A percentile compares a stretch with the other conserved stretches of the same genome.
These are phyloP conservation scores for Jackrogersella minutella DNA, from an alignment of 495 filamentous ascomycete species.

Conservation along the genomic window DNA sequence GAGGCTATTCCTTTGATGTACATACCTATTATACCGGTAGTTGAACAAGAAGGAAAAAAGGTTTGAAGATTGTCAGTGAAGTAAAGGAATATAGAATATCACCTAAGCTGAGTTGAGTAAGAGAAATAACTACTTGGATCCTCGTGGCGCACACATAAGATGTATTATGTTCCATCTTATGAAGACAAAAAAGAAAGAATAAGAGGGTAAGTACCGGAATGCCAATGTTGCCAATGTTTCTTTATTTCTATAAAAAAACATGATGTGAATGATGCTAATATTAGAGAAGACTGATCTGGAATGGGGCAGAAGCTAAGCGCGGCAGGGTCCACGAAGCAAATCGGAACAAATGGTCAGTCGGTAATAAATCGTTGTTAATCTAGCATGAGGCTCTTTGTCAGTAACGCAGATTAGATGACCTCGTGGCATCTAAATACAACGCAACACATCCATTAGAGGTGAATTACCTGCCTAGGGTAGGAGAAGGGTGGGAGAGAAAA, in stretches of 20 bases:
- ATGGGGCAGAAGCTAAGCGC: background rate
- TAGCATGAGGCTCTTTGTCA: slow-evolving; percentile 41
- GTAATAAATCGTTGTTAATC: slow-evolving; percentile 39
- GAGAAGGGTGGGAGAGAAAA: slow-evolving; percentile 5
- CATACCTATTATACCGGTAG: background rate
- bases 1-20: slow-evolving; percentile 21
- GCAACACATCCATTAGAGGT: slow-evolving; percentile 8
- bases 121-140: background rate
- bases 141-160: background rate
- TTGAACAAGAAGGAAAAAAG: background rate
- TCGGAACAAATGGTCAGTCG: slow-evolving; percentile 27
- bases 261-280: slow-evolving; percentile 18
- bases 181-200: background rate
- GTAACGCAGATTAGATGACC: slow-evolving; percentile 29
- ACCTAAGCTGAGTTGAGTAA: background rate
- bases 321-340: slow-evolving; percentile 15
- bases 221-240: background rate
- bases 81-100: background rate
- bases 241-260: slow-evolving; percentile 13
- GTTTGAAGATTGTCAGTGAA: background rate
- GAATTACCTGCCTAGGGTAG: slow-evolving; percentile 23
- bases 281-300: slow-evolving; percentile 29
- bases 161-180: slow-evolving; percentile 1
- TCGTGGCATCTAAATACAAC: slow-evolving; percentile 40
- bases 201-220: slow-evolving; percentile 22